These are phyloP conservation scores for Spiraea crenata DNA, from an alignment of 331 rosid species.

Conservation along the genomic window DNA sequence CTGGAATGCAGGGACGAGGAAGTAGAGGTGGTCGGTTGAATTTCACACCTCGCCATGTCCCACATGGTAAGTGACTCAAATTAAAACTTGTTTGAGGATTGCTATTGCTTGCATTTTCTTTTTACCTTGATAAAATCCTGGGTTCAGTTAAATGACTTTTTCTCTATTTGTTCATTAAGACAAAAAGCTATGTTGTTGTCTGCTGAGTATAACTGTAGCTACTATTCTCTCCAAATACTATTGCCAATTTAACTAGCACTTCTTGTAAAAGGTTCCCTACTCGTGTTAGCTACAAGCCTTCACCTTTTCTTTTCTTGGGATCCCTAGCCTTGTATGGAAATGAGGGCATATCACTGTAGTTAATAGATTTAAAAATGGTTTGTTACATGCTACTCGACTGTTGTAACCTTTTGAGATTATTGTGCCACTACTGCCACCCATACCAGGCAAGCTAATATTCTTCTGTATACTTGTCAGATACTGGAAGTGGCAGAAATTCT, in stretches of 20 bases:
- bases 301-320: neutral
- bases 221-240: neutral
- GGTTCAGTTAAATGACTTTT: neutral
- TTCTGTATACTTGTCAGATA: conserved; percentile 50
- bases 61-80: conserved; percentile 58
- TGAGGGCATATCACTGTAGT: neutral
- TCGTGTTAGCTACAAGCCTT: neutral
- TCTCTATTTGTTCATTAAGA: neutral
- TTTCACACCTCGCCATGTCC: conserved; percentile 50
- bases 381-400: neutral
- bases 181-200: neutral
- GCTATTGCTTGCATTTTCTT: neutral
- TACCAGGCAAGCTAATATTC: conserved; percentile 21
- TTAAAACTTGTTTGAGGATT: conserved; percentile 7
- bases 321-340: conserved; percentile 5
- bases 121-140: neutral
- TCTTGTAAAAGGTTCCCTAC: neutral
- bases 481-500: conserved; percentile 61
- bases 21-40: conserved; percentile 71
- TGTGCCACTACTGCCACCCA: conserved; percentile 16
- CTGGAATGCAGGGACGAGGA: conserved; percentile 71
- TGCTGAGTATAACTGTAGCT: neutral
- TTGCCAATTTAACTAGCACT: neutral
- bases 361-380: conserved; percentile 12
- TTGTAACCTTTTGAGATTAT: neutral